Percentiles rank a stretch among this genome's conserved stretches.
These are phyloP conservation scores for Ogataea paradorogensis DNA, from an alignment of 805 yeast genomes.

Conservation along the genomic window DNA sequence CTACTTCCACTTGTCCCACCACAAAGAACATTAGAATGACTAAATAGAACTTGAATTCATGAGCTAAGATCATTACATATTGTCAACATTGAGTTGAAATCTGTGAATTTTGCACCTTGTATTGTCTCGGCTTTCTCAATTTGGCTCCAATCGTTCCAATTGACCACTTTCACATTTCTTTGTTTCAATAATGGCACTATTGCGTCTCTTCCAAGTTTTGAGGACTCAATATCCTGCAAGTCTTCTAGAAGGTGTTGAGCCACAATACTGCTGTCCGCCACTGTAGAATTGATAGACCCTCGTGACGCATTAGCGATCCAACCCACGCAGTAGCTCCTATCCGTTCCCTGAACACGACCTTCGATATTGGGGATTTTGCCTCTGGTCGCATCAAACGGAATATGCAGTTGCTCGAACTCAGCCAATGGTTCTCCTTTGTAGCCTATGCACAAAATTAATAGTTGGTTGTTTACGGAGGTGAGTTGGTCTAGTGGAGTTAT, in stretches of 20 bases:
- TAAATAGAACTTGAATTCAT: conserved; percentile 13
- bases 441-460: conserved; percentile 80
- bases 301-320: conserved; percentile 87
- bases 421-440: conserved; percentile 64
- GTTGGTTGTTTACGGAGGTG: conserved; percentile 45
- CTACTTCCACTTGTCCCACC: conserved; percentile 80
- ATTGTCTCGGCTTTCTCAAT: conserved; percentile 53
- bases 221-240: conserved; percentile 14
- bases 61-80: conserved; percentile 10
- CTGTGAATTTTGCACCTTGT: conserved; percentile 60
- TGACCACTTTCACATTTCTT: conserved; percentile 32
- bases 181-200: conserved; percentile 24
- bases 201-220: conserved; percentile 32
- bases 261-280: conserved; percentile 77
- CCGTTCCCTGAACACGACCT: conserved; percentile 41
- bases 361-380: conserved; percentile 47
- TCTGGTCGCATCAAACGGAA: conserved; percentile 43
- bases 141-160: conserved; percentile 67
- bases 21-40: conserved; percentile 43
- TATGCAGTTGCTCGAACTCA: conserved; percentile 52
- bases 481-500: conserved; percentile 38
- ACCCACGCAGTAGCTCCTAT: conserved; percentile 75
- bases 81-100: conserved; percentile 47
- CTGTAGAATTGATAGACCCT: conserved; percentile 89
- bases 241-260: conserved; percentile 66